Base-by-base conservation (phyloP, 2,329 filamentous ascomycete species). In the Chalara sp. region DNA sequence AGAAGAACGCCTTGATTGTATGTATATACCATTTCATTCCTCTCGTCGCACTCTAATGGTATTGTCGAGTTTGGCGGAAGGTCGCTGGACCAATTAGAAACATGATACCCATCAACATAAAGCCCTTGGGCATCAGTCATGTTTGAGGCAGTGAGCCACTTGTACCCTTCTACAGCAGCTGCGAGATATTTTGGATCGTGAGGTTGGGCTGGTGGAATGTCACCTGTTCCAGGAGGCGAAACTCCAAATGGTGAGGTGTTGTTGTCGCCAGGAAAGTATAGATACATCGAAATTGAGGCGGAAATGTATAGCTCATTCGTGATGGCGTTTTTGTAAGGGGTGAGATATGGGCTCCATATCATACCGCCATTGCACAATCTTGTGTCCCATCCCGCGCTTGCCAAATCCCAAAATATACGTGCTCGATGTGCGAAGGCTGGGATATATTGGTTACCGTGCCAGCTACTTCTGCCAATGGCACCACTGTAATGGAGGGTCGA, bases 1-100 rank as follows among this genome's bases (percentile, higher is more conserved):
- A 96, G 78, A 1, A 97, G 63, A 4, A 96, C 89, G 28, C 91
- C 92, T 68, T 97, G 92, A 69, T 97, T 97, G 72, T 97, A 96
- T 0, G 90, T 95, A 68, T 91, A 96, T 6, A 96, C 86, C 83
- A 90, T 92, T 59, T 91, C 82, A 67, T 96, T 88, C 46, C 90
- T 80, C 46, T 80, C 67, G 64, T 96, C 88, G 66, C 92, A 96
- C 56, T 80, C 76, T 0, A 80, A 83, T 50, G 87, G 89, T 46
- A 75, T 76, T 53, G 76, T 76, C 6, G 72, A 70, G 51, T 81
- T 78, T 40, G 55, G 54, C 4, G 48, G 43, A 1, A 42, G 44
- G 30, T 72, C 70, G 32, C 69, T 65, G 44, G 70, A 69, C 70
- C 76, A 87, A 29, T 80, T 80, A 11, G 75, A 79, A 61, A 97